These are phyloP conservation scores for Podaxis rugospora DNA, from an alignment of 768 basidiomycete species.

Conservation along the genomic window DNA sequence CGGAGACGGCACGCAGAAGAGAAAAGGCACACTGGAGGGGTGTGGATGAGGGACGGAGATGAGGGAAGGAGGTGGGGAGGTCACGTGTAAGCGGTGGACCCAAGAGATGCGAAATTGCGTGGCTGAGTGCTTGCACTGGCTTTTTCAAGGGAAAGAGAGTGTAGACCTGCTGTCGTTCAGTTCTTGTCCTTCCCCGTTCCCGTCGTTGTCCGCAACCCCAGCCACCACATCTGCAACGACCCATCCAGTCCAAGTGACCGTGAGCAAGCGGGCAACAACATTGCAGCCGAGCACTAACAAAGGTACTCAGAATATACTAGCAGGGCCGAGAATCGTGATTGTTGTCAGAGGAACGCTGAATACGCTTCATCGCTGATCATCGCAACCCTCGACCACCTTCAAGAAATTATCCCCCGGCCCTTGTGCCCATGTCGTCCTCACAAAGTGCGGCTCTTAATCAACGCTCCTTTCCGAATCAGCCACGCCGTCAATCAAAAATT, in stretches of 20 bases:
- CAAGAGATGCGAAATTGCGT: not conserved
- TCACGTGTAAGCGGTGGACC: not conserved
- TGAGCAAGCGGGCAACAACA: not conserved
- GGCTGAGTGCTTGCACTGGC: not conserved
- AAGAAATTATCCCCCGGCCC: not conserved
- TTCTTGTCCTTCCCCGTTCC: not conserved
- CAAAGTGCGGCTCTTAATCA: conserved; percentile 44
- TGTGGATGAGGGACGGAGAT: not conserved
- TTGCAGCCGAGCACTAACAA: not conserved
- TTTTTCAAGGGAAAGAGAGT: not conserved
- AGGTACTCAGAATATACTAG: not conserved
- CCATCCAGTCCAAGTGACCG: not conserved
- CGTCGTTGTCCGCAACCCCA: not conserved
- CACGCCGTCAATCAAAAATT: conserved; percentile 52
- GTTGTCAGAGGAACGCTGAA: conserved; percentile 5
- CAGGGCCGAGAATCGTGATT: not conserved
- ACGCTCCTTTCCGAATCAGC: conserved; percentile 36
- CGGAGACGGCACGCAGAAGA: not conserved
- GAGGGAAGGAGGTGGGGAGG: not conserved
- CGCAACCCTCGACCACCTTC: not conserved
- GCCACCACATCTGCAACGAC: no score
- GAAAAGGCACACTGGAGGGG: not conserved
- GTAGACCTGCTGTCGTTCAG: not conserved
- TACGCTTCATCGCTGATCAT: not conserved
- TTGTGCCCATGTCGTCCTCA: conserved; percentile 35